Base-by-base conservation (phyloP, 306 rosid genomes). In the Astragalus glycyphyllos region DNA sequence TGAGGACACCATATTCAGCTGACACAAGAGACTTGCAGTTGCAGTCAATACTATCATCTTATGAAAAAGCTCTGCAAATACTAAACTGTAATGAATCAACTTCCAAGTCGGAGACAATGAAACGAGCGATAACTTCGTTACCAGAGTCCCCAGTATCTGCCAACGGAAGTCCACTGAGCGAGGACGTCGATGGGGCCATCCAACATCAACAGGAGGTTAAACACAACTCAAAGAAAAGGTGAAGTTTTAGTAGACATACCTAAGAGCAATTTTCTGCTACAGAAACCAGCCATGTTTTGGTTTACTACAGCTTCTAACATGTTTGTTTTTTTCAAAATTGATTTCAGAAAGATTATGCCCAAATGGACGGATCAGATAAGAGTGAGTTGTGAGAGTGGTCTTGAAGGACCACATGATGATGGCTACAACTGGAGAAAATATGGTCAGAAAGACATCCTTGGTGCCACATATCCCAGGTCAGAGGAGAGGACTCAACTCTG, bases 381-480 rank as follows among this genome's bases (percentile, higher is more conserved):
- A 84, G 86, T 90, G 59, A 82, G 70, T 81, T 83, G 85, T 5
- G 98, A 86, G 71, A 92, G 75, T 31, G 86, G 95, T 37, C 76
- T 89, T 31, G 98, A 87, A 79, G 98, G 96, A 57, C 77, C 96
- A 20, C 88, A 81, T 3, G 96, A 92, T 20, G 98, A 92, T 61
- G 96, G 98, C 74, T 86, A 76, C 60, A 86, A 83, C 82, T 92
- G 98, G 98, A 86, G 98, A 86, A 92, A 89, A 73, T 92, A 92
- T 44, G 98, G 98, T 53, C 98, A 92, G 70, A 92, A 92, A 72
- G 98, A 89, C 74, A 92, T 92, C 78, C 89, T 92, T 0, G 88
- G 95, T 40, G 84, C 98, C 77, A 89, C 81, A 79, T 76, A 84
- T 82, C 98, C 96, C 2, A 92, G 98, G 98, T 92, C 73, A 75